These are phyloP conservation scores for Thalassiosira delicatula DNA, from an alignment of 352 stramenopile genomes.

Conservation along the genomic window DNA sequence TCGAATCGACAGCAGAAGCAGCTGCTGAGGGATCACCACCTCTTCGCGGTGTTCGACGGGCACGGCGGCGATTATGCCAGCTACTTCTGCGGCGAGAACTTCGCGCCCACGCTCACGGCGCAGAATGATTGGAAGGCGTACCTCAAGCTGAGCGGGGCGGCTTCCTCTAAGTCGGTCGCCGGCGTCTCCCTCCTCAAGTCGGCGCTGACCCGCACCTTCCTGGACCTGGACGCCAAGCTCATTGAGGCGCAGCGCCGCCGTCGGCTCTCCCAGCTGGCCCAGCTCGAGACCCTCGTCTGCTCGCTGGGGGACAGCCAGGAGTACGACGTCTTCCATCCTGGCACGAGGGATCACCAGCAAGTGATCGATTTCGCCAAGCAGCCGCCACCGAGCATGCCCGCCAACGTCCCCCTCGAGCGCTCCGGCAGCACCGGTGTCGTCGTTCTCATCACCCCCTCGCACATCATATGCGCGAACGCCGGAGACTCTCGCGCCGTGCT, in stretches of 20 bases:
- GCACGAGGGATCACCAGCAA: conserved; percentile 26
- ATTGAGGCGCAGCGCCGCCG: conserved; percentile 16
- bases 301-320: neutral
- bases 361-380: conserved; percentile 38
- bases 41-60: conserved; percentile 87
- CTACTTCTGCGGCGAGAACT: conserved; percentile 70
- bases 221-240: conserved; percentile 67
- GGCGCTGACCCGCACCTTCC: conserved; percentile 66
- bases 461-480: conserved; percentile 88
- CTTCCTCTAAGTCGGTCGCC: conserved; percentile 48
- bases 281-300: conserved; percentile 38
- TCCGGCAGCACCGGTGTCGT: conserved; percentile 85
- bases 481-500: conserved; percentile 87
- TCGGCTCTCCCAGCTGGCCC: conserved; percentile 36
- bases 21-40: conserved; percentile 66
- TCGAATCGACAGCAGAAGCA: conserved; percentile 19
- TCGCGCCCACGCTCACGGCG: conserved; percentile 67
- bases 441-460: conserved; percentile 84
- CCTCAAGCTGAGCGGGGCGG: conserved; percentile 39
- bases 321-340: conserved; percentile 37
- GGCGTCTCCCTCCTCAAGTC: conserved; percentile 62
- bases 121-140: conserved; percentile 67
- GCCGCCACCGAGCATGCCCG: conserved; percentile 16
- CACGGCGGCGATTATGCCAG: conserved; percentile 84
- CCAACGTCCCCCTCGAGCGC: conserved; percentile 64